phyloP scores from a whole-genome alignment of 2,329 filamentous ascomycete species.

The Lachnellula occidentalis region DNA sequence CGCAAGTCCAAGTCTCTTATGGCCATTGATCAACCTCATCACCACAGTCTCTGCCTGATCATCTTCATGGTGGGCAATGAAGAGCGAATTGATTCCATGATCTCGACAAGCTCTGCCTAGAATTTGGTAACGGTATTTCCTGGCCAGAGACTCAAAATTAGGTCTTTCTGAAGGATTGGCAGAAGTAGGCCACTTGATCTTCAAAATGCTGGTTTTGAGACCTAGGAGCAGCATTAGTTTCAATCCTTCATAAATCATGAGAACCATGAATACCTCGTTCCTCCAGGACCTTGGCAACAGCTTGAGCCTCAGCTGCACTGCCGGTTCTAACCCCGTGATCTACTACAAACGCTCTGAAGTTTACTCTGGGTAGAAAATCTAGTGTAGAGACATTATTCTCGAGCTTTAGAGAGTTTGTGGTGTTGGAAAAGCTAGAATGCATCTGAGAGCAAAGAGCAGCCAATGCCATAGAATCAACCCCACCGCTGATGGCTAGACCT shows the following conservation, averaged over 20 bases:
- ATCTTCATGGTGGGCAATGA: slow-evolving; percentile 83
- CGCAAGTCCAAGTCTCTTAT: slow-evolving; percentile 62
- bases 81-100: slow-evolving; percentile 50
- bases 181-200: slow-evolving; percentile 47
- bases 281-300: slow-evolving; percentile 36
- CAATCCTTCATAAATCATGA: neutral
- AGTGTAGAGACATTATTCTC: slow-evolving; percentile 21
- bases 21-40: slow-evolving; percentile 66
- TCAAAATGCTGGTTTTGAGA: slow-evolving; percentile 25
- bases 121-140: slow-evolving; percentile 65
- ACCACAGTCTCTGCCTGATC: slow-evolving; percentile 89
- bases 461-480: slow-evolving; percentile 96
- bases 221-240: slow-evolving; percentile 14
- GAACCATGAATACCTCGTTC: slow-evolving; percentile 16
- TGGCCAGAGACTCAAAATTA: slow-evolving; percentile 73
- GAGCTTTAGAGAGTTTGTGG: neutral
- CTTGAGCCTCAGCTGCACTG: slow-evolving; percentile 47
- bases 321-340: slow-evolving; percentile 52
- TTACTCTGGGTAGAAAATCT: slow-evolving; percentile 42
- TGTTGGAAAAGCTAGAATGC: slow-evolving; percentile 11
- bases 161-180: slow-evolving; percentile 40
- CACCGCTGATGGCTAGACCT: slow-evolving; percentile 84
- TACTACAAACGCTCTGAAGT: slow-evolving; percentile 45
- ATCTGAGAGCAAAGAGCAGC: slow-evolving; percentile 62
- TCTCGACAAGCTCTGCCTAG: slow-evolving; percentile 57